phyloP scores from a whole-genome alignment of 148 eudicot genomes.

The Salicornia ramosissima region DNA sequence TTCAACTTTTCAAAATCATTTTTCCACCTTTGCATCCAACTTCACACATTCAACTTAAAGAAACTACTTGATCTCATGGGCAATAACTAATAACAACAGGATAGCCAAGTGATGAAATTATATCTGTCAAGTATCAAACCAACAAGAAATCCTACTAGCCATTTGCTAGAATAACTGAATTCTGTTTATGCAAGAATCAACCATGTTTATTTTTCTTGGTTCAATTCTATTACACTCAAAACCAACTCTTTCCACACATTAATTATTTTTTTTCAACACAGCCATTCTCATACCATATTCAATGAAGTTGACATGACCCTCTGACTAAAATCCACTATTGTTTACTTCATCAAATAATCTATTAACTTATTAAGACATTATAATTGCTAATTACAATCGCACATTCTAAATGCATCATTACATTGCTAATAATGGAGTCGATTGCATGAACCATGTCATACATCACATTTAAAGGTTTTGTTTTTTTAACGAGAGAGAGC shows the following conservation, averaged over 20 bases:
- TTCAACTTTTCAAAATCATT: neutral
- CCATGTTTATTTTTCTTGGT: neutral
- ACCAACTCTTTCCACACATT: neutral
- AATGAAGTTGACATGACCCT: neutral
- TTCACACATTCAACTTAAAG: neutral
- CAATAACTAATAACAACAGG: neutral
- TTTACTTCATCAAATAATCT: neutral
- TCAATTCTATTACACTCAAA: neutral
- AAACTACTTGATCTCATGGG: neutral
- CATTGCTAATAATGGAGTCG: neutral
- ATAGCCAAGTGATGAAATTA: neutral
- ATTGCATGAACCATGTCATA: too few species aligned
- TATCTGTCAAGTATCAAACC: neutral
- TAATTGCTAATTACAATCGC: neutral
- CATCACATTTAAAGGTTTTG: too few species aligned
- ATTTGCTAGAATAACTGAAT: too few species aligned
- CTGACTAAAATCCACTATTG: too few species aligned
- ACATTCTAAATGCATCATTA: neutral
- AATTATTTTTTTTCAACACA: too few species aligned
- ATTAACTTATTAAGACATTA: too few species aligned
- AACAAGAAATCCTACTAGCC: neutral
- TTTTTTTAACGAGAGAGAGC: neutral
- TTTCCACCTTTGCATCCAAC: neutral
- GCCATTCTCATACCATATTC: neutral
- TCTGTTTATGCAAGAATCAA: neutral